Base-by-base conservation (phyloP, 805 yeast species). In the Starmerella kuoi region DNA sequence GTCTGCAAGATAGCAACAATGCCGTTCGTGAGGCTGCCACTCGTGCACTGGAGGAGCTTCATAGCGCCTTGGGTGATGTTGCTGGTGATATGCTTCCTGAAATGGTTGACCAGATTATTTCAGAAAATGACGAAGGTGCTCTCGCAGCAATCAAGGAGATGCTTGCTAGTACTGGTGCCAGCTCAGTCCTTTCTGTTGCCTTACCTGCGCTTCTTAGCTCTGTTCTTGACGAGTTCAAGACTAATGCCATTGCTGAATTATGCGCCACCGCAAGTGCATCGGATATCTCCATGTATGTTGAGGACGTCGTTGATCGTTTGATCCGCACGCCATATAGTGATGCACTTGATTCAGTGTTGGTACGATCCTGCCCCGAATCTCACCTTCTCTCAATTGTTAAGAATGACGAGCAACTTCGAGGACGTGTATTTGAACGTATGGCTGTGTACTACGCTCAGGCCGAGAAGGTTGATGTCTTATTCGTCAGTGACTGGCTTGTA, bases 21-120 rank as follows among this genome's bases (percentile, higher is more conserved):
- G 65, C 68, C 15, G 96, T 88, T 14, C 76, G 98, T 57, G 87
- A 76, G 55, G 80, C 95, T 14, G 94, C 98, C 18, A 95, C 95
- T 3, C 69, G 70, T 34, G 87, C 95, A 0, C 88, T 91, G 57
- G 97, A 91, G 54, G 77, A 77, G 5, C 75, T 86, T 54, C 95
- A 87, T 59, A 79, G 74, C 41, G 70, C 75, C 41, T 70, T 86
- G 52, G 97, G 96, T 42, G 79, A 79, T 54, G 70, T 71, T 35
- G 95, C 93, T 5, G 96, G 88, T 59, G 87, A 82, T 54, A 72
- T 91, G 49, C 67, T 91, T 52, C 99, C 98, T 19, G 75, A 77
- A 54, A 70, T 91, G 59, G 69, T 91, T 58, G 69, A 69, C 42
- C 69, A 77, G 72, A 67, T 88, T 52, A 77, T 79, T 48, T 15